Percentiles rank a stretch among this genome's conserved stretches.
Evolutionary conservation across 1,139 yeast genomes (phyloP).

Genomic region (Saccharomyces pastorianus): DNA sequence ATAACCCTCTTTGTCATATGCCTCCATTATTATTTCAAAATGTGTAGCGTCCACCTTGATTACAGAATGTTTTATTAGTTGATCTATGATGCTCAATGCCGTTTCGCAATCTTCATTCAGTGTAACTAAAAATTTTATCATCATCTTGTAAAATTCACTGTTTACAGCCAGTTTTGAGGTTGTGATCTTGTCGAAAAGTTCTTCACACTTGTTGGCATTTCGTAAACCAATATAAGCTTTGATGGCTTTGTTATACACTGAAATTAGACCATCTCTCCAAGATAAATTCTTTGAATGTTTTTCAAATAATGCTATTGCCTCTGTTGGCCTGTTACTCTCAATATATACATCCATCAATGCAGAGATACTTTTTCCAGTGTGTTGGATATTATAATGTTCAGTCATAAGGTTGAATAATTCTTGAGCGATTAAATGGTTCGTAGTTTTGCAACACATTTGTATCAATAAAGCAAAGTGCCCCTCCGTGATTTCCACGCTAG

Average conservation of each 20-base stretch:
- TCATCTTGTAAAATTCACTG: conserved; percentile 19
- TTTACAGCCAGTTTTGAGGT: conserved; percentile 9
- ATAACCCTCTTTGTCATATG: conserved; percentile 16
- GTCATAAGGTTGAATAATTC: conserved; percentile 29
- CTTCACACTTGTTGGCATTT: conserved; percentile 14
- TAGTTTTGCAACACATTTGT: conserved; percentile 27
- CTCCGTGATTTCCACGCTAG: conserved; percentile 15
- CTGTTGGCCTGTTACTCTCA: conserved; percentile 15
- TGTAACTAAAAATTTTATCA: conserved; percentile 17
- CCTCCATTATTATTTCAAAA: conserved; percentile 31
- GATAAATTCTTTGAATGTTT: conserved; percentile 9
- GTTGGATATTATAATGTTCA: conserved; percentile 25
- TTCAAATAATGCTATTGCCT: conserved; percentile 18
- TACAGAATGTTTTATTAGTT: conserved; percentile 13
- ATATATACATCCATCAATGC: conserved; percentile 27
- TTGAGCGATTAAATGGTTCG: conserved; percentile 32
- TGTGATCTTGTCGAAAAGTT: conserved; percentile 13
- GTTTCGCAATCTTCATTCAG: conserved; percentile 16
- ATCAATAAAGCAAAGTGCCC: conserved; percentile 30
- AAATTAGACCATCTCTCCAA: conserved; percentile 8
- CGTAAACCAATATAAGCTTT: conserved; percentile 16
- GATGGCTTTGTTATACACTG: conserved; percentile 21
- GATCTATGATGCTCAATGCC: conserved; percentile 19
- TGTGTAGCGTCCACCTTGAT: conserved; percentile 25
- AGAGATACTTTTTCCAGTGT: conserved; percentile 22